Evolutionary conservation across 1,284 basidiomycete species (phyloP), one percentile per base, ranked within the genome.

Genomic region (Ganoderma leucocontextum): DNA sequence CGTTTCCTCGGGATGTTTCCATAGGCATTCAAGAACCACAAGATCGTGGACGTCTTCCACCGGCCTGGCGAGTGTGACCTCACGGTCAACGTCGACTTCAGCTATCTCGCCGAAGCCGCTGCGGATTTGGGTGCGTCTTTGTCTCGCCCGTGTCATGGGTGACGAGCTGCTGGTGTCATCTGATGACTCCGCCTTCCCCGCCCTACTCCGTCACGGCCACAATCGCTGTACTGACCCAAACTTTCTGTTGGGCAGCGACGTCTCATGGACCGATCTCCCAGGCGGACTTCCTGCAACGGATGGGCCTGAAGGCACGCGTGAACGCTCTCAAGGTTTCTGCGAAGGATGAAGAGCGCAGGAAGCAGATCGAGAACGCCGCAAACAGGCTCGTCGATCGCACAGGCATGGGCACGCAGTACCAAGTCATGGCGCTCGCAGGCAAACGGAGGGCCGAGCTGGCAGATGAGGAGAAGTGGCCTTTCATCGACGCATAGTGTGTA

Each of bases 11-110:
- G 60, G 41, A 22, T 47, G 29, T 38, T 64, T 62, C 41, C 47
- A 35, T 12, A 97, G 93, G 97, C 93, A 0, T 99, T 99, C 86
- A 91, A 91, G 74, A 84, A 90, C 36, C 98, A 99, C 79, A 85
- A 92, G 71, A 89, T 96, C 25, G 94, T 95, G 0, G 93, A 97
- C 76, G 86, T 95, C 0, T 97, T 99, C 76, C 85, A 92, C 65
- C 82, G 86, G 12, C 97, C 97, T 0, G 97, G 98, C 13, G 86
- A 93, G 59, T 93, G 94, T 58, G 98, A 99, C 79, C 81, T 99
- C 61, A 99, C 98, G 0, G 92, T 93, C 39, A 98, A 99, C 76
- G 97, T 99, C 63, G 96, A 99, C 80, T 99, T 99, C 80, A 87
- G 90, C 0, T 95, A 95, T 78, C 84, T 99, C 52, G 87, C 87